Evolutionary conservation across 805 yeast species (phyloP), one percentile per base, ranked within the genome.

Genomic region (Sugiyamaella americana): DNA sequence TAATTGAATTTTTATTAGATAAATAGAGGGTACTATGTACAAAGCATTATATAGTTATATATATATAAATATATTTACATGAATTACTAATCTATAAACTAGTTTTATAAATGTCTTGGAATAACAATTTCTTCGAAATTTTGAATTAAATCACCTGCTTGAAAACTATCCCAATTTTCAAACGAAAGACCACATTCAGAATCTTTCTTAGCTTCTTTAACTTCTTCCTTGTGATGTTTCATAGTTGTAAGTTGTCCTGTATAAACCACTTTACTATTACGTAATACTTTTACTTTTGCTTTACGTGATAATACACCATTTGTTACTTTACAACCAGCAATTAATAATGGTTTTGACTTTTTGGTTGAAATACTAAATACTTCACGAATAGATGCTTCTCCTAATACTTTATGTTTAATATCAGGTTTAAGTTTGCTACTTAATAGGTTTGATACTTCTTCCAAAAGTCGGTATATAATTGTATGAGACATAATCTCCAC

Each of bases 151-250:
- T 93, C 98, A 16, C 94, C 96, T 17, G 70, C 80, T 54, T 79
- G 74, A 58, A 84, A 84, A 24, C 71, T 75, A 37, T 76, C 78
- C 81, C 87, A 87, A 26, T 51, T 54, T 1, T 72, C 78, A 53
- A 93, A 79, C 0, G 87, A 69, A 20, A 91, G 61, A 44, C 98
- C 98, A 70, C 97, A 93, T 56, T 93, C 98, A 23, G 76, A 75
- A 23, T 96, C 97, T 65, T 86, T 89, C 48, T 77, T 77, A 5
- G 85, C 86, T 58, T 84, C 91, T 1, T 67, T 54, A 3, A 82
- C 84, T 54, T 86, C 94, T 39, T 86, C 89, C 62, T 87, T 87
- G 44, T 79, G 80, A 51, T 84, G 86, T 65, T 86, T 88, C 63
- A 93, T 72, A 4, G 91, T 80, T 2, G 81, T 75, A 5, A 93